phyloP scores from a whole-genome alignment of 225 moss, liverwort and hornwort genomes.

The Antitrichia curtipendula region DNA sequence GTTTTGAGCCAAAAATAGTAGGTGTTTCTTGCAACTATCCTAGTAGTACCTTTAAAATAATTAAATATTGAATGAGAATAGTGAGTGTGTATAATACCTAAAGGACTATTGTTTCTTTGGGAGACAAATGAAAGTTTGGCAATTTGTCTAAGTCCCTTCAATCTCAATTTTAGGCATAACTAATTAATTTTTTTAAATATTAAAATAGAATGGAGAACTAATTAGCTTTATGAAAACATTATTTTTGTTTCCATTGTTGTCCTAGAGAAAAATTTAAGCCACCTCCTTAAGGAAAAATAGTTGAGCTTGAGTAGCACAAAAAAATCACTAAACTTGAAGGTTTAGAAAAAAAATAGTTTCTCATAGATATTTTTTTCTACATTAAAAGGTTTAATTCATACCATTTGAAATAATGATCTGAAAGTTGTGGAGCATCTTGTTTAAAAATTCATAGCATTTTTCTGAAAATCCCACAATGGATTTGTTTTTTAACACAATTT shows the following conservation, averaged over 20 bases:
- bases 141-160: neutral
- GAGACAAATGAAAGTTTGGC: rapidly evolving
- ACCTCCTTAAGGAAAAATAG: neutral
- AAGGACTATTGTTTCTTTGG: neutral
- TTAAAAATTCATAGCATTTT: neutral
- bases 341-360: neutral
- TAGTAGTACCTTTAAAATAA: too few relatives aligned
- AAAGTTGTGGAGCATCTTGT: neutral
- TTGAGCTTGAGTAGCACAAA: neutral
- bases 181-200: too few relatives aligned
- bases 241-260: neutral
- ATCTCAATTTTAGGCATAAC: neutral
- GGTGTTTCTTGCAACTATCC: too few relatives aligned
- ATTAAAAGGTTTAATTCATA: neutral
- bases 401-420: too few relatives aligned
- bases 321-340: neutral
- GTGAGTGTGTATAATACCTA: too few relatives aligned
- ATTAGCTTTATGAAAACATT: neutral
- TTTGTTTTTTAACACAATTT: neutral
- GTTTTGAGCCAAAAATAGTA: too few relatives aligned
- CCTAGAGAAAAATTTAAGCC: neutral
- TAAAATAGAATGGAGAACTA: rapidly evolving
- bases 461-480: too few relatives aligned
- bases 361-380: neutral
- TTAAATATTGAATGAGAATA: neutral